phyloP scores from a whole-genome alignment of 108 stramenopile genomes.

The Discostella stelligeroides region DNA sequence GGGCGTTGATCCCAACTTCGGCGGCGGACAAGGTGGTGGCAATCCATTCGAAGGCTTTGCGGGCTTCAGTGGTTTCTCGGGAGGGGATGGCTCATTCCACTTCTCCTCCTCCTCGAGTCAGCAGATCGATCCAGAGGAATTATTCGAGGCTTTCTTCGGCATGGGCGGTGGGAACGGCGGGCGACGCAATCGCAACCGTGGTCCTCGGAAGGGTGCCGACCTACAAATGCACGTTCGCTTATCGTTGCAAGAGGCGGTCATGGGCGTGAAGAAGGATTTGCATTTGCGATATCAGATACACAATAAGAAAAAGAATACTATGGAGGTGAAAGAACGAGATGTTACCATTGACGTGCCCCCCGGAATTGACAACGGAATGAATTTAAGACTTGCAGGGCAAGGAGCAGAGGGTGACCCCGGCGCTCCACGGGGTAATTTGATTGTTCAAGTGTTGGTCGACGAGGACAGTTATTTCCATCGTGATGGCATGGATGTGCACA shows the following conservation, averaged over 20 bases:
- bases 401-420: slow-evolving; percentile 94
- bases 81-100: slow-evolving; percentile 80
- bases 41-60: slow-evolving; percentile 69
- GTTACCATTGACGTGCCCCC: slow-evolving; percentile 90
- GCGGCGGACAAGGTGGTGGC: slow-evolving; percentile 59
- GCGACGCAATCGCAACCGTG: slow-evolving; percentile 61
- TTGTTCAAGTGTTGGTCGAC: slow-evolving; percentile 88
- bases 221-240: slow-evolving; percentile 84
- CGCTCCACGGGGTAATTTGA: slow-evolving; percentile 86
- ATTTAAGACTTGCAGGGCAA: slow-evolving; percentile 82
- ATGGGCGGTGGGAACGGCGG: slow-evolving; percentile 60
- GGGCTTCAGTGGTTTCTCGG: slow-evolving; percentile 63
- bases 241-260: slow-evolving; percentile 91
- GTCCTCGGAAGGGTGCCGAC: slow-evolving; percentile 86
- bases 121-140: slow-evolving; percentile 87
- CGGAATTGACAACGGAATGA: slow-evolving; percentile 95
- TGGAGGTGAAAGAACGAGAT: slow-evolving; percentile 77
- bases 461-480: slow-evolving; percentile 90
- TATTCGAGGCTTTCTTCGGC: slow-evolving; percentile 90
- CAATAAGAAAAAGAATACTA: slow-evolving; percentile 63
- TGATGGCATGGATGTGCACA: slow-evolving; percentile 87
- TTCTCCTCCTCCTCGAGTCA: slow-evolving; percentile 53
- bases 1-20: slow-evolving; percentile 85
- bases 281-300: slow-evolving; percentile 74
- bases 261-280: slow-evolving; percentile 82